phyloP scores from a whole-genome alignment of 371 early-diverging fungal genomes.

The Chytridium lagenaria region DNA sequence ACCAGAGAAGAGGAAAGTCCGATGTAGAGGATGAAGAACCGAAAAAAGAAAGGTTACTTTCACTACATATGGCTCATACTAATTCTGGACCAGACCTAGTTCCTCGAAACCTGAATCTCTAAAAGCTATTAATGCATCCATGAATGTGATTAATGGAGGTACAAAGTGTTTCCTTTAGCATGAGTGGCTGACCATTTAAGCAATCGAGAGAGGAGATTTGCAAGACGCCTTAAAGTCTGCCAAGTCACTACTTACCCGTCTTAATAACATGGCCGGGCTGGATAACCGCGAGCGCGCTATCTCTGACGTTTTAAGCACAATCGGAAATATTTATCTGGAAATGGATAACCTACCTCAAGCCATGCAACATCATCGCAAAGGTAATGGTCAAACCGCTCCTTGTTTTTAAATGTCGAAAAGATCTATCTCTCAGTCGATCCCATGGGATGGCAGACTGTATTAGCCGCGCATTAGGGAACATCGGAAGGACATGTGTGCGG shows the following conservation, averaged over 20 bases:
- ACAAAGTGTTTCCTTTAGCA: neutral
- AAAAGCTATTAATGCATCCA: slow-evolving; percentile 35
- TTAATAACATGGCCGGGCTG: slow-evolving; percentile 28
- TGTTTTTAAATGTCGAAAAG: slow-evolving; percentile 14
- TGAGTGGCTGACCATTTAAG: neutral
- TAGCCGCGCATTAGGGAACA: slow-evolving; percentile 33
- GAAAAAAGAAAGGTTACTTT: slow-evolving; percentile 27
- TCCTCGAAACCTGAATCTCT: slow-evolving; percentile 11
- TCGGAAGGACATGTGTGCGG: slow-evolving; percentile 39
- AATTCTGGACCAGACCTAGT: neutral
- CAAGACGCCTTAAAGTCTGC: slow-evolving; percentile 25
- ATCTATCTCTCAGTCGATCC: slow-evolving; percentile 18
- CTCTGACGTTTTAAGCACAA: slow-evolving; percentile 29
- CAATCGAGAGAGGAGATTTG: slow-evolving; percentile 30
- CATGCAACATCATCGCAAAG: slow-evolving; percentile 35
- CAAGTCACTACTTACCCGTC: slow-evolving; percentile 20
- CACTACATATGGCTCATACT: neutral
- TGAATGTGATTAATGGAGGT: slow-evolving; percentile 39
- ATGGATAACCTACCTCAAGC: slow-evolving; percentile 31
- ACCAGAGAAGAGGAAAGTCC: slow-evolving; percentile 8
- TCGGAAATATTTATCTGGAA: slow-evolving; percentile 43
- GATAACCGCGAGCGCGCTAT: slow-evolving; percentile 25
- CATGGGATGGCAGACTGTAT: slow-evolving; percentile 17
- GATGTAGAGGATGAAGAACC: neutral
- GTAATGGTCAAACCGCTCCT: slow-evolving; percentile 11